Conservation (phyloP, 257 asterid genomes). For the Plantago ovata region DNA sequence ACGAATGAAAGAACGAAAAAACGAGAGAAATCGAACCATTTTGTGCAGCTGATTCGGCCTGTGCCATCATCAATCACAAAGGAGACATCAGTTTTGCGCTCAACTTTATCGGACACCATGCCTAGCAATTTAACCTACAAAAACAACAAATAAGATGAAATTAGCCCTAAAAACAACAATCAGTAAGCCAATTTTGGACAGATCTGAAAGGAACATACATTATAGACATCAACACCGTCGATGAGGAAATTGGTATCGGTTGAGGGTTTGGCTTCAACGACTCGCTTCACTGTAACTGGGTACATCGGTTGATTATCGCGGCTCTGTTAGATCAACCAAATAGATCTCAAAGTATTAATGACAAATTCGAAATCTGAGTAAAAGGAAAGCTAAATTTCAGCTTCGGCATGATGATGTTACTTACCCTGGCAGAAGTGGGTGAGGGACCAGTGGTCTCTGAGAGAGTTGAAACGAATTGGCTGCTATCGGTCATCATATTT, state of each 20-base stretch:
- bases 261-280: slow-evolving; percentile 49
- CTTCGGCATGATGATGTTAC: too few species aligned
- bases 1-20: slow-evolving; percentile 1
- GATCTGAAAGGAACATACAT: slow-evolving; percentile 38
- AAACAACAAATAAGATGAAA: too few species aligned
- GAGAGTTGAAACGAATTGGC: slow-evolving; percentile 55
- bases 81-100: slow-evolving; percentile 53
- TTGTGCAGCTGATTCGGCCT: slow-evolving; percentile 68
- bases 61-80: slow-evolving; percentile 88
- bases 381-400: background rate
- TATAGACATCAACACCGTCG: slow-evolving; percentile 55
- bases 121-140: slow-evolving; percentile 77
- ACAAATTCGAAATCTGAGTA: background rate
- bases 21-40: slow-evolving; percentile 43
- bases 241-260: slow-evolving; percentile 50
- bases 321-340: slow-evolving; percentile 33
- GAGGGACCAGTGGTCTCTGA: slow-evolving; percentile 32
- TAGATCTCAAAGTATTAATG: too few species aligned
- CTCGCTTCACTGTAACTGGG: slow-evolving; percentile 80
- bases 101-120: slow-evolving; percentile 53
- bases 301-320: slow-evolving; percentile 65
- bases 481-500: slow-evolving; percentile 56
- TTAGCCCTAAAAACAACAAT: too few species aligned
- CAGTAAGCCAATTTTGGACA: background rate
- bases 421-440: slow-evolving; percentile 62